Evolutionary conservation across 2,329 filamentous ascomycete genomes (phyloP).

Genomic region (Epichloe coenophiala): DNA sequence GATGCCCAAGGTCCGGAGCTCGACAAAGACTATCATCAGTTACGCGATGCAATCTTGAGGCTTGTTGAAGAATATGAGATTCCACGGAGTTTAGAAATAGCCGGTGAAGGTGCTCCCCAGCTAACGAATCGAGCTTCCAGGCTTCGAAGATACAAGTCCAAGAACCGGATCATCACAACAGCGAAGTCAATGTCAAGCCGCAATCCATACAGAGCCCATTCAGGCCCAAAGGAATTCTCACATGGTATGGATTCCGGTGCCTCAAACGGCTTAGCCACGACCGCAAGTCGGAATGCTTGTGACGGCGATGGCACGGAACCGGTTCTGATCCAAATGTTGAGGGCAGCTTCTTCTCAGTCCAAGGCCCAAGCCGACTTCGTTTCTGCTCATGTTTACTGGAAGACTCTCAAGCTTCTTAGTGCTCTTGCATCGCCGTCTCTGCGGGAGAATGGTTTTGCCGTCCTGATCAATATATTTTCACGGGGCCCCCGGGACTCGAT

Average conservation of each 20-base stretch:
- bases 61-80: conserved; percentile 75
- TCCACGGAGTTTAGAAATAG: conserved; percentile 49
- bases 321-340: conserved; percentile 58
- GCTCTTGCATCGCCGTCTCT: conserved; percentile 46
- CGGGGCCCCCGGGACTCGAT: conserved; percentile 60
- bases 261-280: neutral
- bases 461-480: conserved; percentile 57
- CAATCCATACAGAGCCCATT: conserved; percentile 40
- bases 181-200: conserved; percentile 40
- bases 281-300: neutral
- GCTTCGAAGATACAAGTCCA: conserved; percentile 45
- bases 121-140: conserved; percentile 59
- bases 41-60: conserved; percentile 68
- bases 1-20: conserved; percentile 47
- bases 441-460: conserved; percentile 54
- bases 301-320: conserved; percentile 23
- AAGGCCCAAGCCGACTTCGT: conserved; percentile 72
- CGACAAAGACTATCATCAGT: conserved; percentile 66
- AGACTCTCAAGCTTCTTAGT: conserved; percentile 62
- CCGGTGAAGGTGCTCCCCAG: conserved; percentile 40
- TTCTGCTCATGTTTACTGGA: conserved; percentile 74
- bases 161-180: conserved; percentile 41
- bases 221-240: conserved; percentile 7
- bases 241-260: conserved; percentile 4
- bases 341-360: conserved; percentile 63